Percentiles rank a stretch among this genome's conserved stretches.
These are phyloP conservation scores for Rosa multiflora DNA, from an alignment of 306 rosid genomes.

Conservation along the genomic window DNA sequence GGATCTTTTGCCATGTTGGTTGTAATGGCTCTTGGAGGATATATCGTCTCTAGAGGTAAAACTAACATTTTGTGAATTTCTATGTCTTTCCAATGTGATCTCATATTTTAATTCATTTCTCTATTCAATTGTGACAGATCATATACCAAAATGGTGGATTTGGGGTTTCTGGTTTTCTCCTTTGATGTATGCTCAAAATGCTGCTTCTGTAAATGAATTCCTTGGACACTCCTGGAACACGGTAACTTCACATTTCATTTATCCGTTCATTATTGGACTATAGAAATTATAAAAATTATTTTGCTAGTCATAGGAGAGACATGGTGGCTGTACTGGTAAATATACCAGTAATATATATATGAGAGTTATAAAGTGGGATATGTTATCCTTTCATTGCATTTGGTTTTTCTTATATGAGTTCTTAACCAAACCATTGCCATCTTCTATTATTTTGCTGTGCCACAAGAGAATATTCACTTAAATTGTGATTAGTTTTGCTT, in stretches of 20 bases:
- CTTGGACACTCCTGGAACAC: constrained; percentile 95
- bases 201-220: constrained; percentile 94
- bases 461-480: neutral
- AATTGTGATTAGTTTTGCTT: neutral
- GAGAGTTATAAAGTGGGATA: neutral
- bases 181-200: constrained; percentile 93
- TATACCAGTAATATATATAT: no score
- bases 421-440: neutral
- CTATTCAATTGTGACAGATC: constrained; percentile 52
- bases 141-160: constrained; percentile 90
- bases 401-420: neutral
- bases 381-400: neutral
- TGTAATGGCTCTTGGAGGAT: constrained; percentile 98
- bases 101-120: constrained; percentile 16
- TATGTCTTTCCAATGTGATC: constrained; percentile 20
- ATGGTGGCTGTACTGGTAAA: neutral
- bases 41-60: constrained; percentile 82
- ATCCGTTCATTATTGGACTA: no score
- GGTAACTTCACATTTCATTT: constrained; percentile 42
- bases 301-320: neutral
- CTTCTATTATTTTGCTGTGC: neutral
- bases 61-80: constrained; percentile 25
- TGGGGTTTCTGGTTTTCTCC: constrained; percentile 99
- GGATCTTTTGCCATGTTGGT: constrained; percentile 99
- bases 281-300: neutral